These are phyloP conservation scores for Aspergillus fischeri DNA, from an alignment of 2,329 filamentous ascomycete genomes.

Conservation along the genomic window DNA sequence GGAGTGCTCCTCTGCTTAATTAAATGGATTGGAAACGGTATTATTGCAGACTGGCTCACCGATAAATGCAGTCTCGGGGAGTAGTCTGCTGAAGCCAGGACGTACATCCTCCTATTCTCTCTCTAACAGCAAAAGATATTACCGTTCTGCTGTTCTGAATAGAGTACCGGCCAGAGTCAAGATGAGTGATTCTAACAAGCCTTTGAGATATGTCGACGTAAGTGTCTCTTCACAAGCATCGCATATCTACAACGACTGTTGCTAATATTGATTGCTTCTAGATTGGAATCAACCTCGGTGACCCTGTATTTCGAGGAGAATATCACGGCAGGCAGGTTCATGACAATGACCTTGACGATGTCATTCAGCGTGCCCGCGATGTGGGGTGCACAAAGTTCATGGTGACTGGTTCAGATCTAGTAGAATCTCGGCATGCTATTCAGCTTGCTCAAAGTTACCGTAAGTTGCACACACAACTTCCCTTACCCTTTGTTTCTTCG, in stretches of 20 bases:
- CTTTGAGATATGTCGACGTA: conserved; percentile 47
- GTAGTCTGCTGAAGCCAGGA: background rate
- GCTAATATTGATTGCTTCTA: conserved; percentile 25
- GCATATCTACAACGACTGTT: conserved; percentile 11
- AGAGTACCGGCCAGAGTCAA: conserved; percentile 10
- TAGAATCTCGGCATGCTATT: conserved; percentile 71
- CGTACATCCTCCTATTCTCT: background rate
- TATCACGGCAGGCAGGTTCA: conserved; percentile 73
- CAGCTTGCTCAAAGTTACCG: conserved; percentile 69
- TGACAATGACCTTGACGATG: conserved; percentile 49
- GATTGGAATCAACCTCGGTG: conserved; percentile 93
- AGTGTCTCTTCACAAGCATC: conserved; percentile 15
- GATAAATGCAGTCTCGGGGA: background rate
- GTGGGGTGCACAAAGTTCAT: conserved; percentile 86
- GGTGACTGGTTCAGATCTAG: conserved; percentile 84
- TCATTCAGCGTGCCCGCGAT: conserved; percentile 72
- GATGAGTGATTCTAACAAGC: conserved; percentile 33
- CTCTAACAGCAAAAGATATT: conserved; percentile 2
- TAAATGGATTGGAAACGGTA: too few species aligned
- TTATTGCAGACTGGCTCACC: background rate
- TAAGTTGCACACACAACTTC: conserved; percentile 43
- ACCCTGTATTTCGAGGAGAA: conserved; percentile 79
- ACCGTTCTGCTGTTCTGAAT: conserved; percentile 10
- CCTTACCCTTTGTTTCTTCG: conserved; percentile 7
- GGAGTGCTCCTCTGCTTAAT: background rate